phyloP scores from a whole-genome alignment of 345 rosid species.

The Nasturtium officinale region DNA sequence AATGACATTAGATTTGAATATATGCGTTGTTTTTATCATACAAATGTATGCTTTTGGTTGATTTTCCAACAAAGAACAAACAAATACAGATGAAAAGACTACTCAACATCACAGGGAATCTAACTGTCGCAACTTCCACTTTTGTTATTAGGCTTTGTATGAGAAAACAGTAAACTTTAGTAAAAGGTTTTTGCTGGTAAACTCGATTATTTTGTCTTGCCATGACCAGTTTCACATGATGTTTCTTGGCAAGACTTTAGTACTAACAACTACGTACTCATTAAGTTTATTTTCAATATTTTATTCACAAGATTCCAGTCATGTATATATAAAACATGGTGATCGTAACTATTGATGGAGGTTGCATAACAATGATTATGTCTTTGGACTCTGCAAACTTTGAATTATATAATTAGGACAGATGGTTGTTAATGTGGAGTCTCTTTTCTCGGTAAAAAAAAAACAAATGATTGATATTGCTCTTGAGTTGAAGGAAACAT shows the following conservation, averaged over 20 bases:
- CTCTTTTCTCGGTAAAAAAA: constrained; percentile 6
- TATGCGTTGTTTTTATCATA: constrained; percentile 12
- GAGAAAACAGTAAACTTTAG: not conserved
- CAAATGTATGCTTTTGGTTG: constrained; percentile 10
- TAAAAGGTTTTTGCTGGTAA: not conserved
- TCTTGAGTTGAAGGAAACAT: constrained; percentile 28
- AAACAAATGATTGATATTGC: constrained; percentile 26
- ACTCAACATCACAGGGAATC: constrained; percentile 35
- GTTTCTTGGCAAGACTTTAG: constrained; percentile 8
- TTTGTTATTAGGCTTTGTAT: constrained; percentile 33
- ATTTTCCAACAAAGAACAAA: constrained; percentile 20
- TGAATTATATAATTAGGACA: constrained; percentile 20
- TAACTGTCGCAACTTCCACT: constrained; percentile 30
- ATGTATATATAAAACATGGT: constrained; percentile 10
- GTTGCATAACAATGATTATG: constrained; percentile 33
- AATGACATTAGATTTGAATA: constrained; percentile 16
- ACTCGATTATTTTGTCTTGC: not conserved
- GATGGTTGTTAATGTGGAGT: constrained; percentile 24
- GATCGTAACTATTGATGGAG: constrained; percentile 15
- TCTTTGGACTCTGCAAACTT: constrained; percentile 27
- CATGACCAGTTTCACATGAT: not conserved
- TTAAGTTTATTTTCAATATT: not conserved
- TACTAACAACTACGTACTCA: not conserved
- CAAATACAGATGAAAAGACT: constrained; percentile 33
- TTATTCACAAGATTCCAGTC: not conserved